Base-by-base conservation (phyloP, 805 yeast genomes). In the Candida fluviatilis region DNA sequence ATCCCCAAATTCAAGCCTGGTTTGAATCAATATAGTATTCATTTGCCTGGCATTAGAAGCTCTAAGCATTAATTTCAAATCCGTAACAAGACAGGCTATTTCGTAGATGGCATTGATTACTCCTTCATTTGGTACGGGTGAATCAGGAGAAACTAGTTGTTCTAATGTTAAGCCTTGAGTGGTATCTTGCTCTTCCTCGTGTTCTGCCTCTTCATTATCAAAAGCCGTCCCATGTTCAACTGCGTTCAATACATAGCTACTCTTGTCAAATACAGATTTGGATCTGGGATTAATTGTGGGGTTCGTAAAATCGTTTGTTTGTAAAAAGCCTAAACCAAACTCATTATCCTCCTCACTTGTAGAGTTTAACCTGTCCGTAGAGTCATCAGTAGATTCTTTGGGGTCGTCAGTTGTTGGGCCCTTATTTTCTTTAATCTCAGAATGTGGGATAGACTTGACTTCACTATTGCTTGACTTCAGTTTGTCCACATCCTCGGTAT, bases 51-150 rank as follows among this genome's bases (percentile, higher is more conserved):
- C 78, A 51, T 80, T 79, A 41, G 69, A 55, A 0, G 81, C 71
- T 38, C 84, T 61, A 34, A 80, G 50, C 70, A 82, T 71, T 42
- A 84, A 57, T 48, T 80, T 79, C 60, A 79, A 65, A 51, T 84
- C 91, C 42, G 80, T 74, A 0, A 77, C 77, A 31, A 81, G 55
- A 0, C 80, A 75, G 1, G 83, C 80, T 4, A 76, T 62, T 46
- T 84, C 86, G 49, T 75, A 77, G 31, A 84, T 73, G 33, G 78
- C 55, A 41, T 80, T 82, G 30, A 84, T 66, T 4, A 78, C 64
- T 31, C 64, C 59, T 42, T 76, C 80, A 11, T 74, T 64, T 4
- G 88, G 80, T 11, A 77, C 68, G 2, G 77, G 72, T 0, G 83
- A 65, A 37, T 69, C 64, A 2, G 82, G 76, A 0, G 79, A 69